Base-by-base conservation (phyloP, 2,329 filamentous ascomycete genomes). In the Ceratocystis cubensis region DNA sequence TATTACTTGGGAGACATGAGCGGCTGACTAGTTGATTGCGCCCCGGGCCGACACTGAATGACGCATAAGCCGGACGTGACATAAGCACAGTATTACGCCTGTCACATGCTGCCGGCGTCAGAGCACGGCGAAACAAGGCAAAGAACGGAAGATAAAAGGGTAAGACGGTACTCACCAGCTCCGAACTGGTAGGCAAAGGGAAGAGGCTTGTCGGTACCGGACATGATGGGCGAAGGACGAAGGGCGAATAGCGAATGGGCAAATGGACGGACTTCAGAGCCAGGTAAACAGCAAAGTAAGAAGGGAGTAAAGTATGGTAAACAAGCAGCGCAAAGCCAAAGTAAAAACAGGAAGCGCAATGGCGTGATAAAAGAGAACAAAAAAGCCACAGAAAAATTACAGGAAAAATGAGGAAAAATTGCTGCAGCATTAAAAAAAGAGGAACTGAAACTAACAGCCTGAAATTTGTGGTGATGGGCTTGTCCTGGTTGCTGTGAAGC, bases 141-240 rank as follows among this genome's bases (percentile, higher is more conserved):
- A n/a, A 57, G n/a, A 7, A 64, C 28, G 33, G 22, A 41, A 3
- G 37, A 41, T 41, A 15, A 41, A 41, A 41, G 37, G 37, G 37
- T 4, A 41, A 22, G 13, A n/a, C 30, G 13, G 13, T 15, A 66
- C 66, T 68, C 75, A 86, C 92, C 92, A 74, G 93, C 92, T 76
- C 87, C 88, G 81, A 97, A 96, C 80, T 96, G 92, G 85, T 96
- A 96, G 72, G 85, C 77, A 78, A 96, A 96, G 68, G 91, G 91
- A 72, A 96, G 85, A 68, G 92, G 90, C 79, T 91, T 88, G 64
- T 83, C 78, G 61, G 63, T 62, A 70, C 80, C 74, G 70, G 85
- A 81, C 86, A 88, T 88, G 72, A 73, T 81, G 79, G 74, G 73
- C 71, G 69, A n/a, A 22, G 8, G 46, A n/a, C 46, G 46, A 13